Conservation (phyloP, 1,284 basidiomycete genomes). For the Pterulicium gracile region DNA sequence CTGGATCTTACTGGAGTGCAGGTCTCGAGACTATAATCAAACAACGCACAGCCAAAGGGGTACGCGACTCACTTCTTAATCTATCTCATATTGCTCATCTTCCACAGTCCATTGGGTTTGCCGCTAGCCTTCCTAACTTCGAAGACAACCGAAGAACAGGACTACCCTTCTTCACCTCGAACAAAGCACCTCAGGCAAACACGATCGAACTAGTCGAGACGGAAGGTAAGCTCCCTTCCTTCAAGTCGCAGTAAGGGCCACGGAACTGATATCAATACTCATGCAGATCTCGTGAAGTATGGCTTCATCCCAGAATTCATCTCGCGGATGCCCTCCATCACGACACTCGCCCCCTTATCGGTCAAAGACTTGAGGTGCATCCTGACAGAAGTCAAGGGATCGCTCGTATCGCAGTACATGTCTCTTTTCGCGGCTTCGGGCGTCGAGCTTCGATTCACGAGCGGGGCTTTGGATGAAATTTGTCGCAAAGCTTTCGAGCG, state of each 20-base stretch:
- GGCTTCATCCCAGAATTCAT: constrained; percentile 96
- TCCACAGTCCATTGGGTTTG: constrained; percentile 79
- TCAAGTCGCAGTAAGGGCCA: constrained; percentile 2
- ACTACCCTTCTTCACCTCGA: constrained; percentile 68
- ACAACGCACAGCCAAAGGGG: constrained; percentile 73
- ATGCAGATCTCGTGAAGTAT: constrained; percentile 71
- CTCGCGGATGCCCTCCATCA: constrained; percentile 81
- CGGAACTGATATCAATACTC: constrained; percentile 3
- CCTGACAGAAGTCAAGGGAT: constrained; percentile 85
- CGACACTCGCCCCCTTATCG: constrained; percentile 70
- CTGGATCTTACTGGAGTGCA: too few relatives aligned
- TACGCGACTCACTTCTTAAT: constrained; percentile 26
- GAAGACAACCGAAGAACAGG: constrained; percentile 23
- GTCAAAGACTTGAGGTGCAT: constrained; percentile 76
- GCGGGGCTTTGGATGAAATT: constrained; percentile 62
- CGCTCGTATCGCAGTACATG: constrained; percentile 83
- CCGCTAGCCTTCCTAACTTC: constrained; percentile 47
- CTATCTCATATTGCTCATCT: constrained; percentile 7
- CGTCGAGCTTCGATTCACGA: constrained; percentile 76
- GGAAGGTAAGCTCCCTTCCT: constrained; percentile 27
- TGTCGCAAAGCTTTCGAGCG: constrained; percentile 69
- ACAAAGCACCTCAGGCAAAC: constrained; percentile 38
- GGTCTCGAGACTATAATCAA: constrained; percentile 78
- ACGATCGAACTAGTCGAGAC: constrained; percentile 62
- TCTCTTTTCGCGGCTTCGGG: constrained; percentile 73